These are phyloP conservation scores for Phytophthora sojae DNA, from an alignment of 352 stramenopile genomes.

Conservation along the genomic window DNA sequence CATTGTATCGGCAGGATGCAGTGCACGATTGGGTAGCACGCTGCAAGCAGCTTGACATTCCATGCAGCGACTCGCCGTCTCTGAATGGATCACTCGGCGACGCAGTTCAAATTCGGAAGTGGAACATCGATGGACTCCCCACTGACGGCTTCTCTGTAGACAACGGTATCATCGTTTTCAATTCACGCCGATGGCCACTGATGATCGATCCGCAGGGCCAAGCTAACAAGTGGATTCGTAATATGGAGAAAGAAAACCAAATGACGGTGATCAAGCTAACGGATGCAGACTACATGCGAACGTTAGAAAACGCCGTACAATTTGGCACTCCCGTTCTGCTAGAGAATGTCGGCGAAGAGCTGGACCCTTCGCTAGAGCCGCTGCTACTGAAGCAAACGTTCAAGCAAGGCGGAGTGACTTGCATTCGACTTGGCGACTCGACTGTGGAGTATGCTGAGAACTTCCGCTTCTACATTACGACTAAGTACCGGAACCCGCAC, in stretches of 20 bases:
- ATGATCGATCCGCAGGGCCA: conserved; percentile 97
- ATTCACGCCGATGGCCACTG: conserved; percentile 93
- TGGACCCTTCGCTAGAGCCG: conserved; percentile 94
- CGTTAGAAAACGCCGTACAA: conserved; percentile 93
- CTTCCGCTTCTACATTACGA: conserved; percentile 96
- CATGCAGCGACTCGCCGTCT: conserved; percentile 87
- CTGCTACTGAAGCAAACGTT: conserved; percentile 95
- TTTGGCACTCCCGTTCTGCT: conserved; percentile 93
- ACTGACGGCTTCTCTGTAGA: conserved; percentile 95
- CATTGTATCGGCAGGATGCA: conserved; percentile 81
- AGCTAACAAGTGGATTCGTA: conserved; percentile 96
- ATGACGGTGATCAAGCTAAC: conserved; percentile 95
- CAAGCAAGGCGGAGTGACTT: conserved; percentile 93
- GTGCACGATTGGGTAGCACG: conserved; percentile 81
- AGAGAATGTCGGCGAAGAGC: conserved; percentile 93
- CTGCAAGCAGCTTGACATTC: conserved; percentile 83
- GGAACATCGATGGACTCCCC: conserved; percentile 95
- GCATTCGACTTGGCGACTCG: conserved; percentile 93
- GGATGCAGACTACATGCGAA: conserved; percentile 93
- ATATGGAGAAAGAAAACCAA: conserved; percentile 92
- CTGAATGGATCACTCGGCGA: conserved; percentile 91
- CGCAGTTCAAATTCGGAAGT: conserved; percentile 92
- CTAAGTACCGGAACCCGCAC: conserved; percentile 94
- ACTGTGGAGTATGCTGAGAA: conserved; percentile 93
- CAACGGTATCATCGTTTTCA: conserved; percentile 96